Evolutionary conservation across 2,329 filamentous ascomycete genomes (phyloP).

Genomic region (Hysterium pulicare): DNA sequence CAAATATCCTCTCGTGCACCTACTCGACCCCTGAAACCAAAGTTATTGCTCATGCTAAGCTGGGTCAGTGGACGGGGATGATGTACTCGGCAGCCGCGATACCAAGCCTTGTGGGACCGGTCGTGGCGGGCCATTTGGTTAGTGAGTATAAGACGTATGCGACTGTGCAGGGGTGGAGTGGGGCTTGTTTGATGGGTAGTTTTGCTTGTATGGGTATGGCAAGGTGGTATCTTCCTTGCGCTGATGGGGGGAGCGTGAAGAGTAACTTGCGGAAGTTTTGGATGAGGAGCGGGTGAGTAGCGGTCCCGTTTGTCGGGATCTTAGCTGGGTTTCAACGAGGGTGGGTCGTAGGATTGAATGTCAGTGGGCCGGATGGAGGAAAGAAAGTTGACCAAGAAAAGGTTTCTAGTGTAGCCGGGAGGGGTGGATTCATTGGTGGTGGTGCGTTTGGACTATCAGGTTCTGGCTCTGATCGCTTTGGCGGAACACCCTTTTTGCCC

Average conservation of each 20-base stretch:
- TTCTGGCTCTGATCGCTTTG: too few species aligned
- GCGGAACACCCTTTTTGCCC: too few species aligned
- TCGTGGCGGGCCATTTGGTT: slow-evolving; percentile 48
- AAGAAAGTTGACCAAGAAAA: too few species aligned
- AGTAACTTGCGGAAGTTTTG: too few species aligned
- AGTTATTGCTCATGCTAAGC: slow-evolving; percentile 28
- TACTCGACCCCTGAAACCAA: not conserved
- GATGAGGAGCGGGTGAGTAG: too few species aligned
- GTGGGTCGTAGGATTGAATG: too few species aligned
- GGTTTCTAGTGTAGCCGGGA: too few species aligned
- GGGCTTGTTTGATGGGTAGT: slow-evolving; percentile 40
- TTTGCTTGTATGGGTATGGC: slow-evolving; percentile 40
- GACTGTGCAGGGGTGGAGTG: slow-evolving; percentile 48
- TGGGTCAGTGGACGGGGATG: slow-evolving; percentile 53
- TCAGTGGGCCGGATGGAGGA: too few species aligned
- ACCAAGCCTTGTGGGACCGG: slow-evolving; percentile 46
- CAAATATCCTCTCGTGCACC: slow-evolving; percentile 32
- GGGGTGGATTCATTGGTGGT: too few species aligned
- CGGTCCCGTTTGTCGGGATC: too few species aligned
- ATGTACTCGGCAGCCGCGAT: slow-evolving; percentile 48
- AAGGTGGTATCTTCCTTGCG: slow-evolving; percentile 29
- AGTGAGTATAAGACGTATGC: slow-evolving; percentile 40
- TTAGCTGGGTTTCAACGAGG: too few species aligned
- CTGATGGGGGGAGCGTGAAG: slow-evolving; percentile 22
- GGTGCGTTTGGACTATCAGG: too few species aligned